Evolutionary conservation across 768 basidiomycete genomes (phyloP).

Genomic region (Boletus bicolor): DNA sequence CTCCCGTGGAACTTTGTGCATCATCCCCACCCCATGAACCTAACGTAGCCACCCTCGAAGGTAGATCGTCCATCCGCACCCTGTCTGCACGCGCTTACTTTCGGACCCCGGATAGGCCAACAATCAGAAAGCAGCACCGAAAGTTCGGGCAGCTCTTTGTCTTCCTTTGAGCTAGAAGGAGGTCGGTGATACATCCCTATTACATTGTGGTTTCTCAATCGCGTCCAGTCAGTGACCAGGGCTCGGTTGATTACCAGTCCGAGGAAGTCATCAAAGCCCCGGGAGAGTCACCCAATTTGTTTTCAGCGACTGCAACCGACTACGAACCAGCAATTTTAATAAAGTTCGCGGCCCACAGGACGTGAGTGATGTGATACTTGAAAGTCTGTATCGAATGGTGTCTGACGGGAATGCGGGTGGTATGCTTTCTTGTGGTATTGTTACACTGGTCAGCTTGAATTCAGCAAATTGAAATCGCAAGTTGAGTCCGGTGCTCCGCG

Average conservation of each 20-base stretch:
- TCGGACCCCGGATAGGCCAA: background rate
- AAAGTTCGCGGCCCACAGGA: conserved; percentile 17
- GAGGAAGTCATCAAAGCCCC: conserved; percentile 9
- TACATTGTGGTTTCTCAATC: conserved; percentile 7
- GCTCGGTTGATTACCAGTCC: background rate
- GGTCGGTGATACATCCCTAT: background rate
- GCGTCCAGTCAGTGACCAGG: conserved; percentile 3
- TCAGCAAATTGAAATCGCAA: conserved; percentile 19
- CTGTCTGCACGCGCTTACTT: background rate
- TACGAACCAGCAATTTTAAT: conserved; percentile 1
- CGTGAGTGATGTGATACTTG: conserved; percentile 5
- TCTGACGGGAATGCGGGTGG: conserved; percentile 15
- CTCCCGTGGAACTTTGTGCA: background rate
- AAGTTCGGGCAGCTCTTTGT: conserved; percentile 1
- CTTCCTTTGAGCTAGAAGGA: conserved; percentile 11
- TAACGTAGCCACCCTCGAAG: background rate
- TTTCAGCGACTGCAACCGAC: background rate
- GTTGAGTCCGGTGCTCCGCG: background rate
- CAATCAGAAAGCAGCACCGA: background rate
- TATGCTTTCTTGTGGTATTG: conserved; percentile 25
- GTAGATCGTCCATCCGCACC: background rate
- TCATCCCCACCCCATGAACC: background rate
- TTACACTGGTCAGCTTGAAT: conserved; percentile 21
- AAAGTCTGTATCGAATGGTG: background rate
- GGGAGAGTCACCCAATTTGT: background rate